phyloP scores from a whole-genome alignment of 495 filamentous ascomycete genomes.

The Aspergillus haitiensis region DNA sequence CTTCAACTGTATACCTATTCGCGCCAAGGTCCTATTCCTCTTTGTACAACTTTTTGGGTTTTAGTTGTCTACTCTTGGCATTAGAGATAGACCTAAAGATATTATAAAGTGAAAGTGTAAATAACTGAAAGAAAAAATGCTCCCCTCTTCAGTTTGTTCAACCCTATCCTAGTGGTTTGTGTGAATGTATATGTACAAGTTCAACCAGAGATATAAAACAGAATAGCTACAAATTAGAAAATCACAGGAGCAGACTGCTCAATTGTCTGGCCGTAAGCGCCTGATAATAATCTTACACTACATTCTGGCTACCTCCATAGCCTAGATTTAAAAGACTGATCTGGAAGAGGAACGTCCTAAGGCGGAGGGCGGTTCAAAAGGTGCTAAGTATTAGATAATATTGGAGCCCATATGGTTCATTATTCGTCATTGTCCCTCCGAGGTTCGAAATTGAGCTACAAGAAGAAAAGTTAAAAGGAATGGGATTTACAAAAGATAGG shows the following conservation, averaged over 20 bases:
- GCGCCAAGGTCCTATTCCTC: background rate
- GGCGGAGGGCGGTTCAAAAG: no score
- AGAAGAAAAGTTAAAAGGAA: background rate
- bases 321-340: background rate
- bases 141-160: constrained; percentile 21
- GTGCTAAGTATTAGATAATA: background rate
- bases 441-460: constrained; percentile 74
- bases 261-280: background rate
- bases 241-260: background rate
- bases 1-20: constrained; percentile 22
- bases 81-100: constrained; percentile 4
- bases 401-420: constrained; percentile 20
- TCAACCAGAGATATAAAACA: no score
- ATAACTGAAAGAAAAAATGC: constrained; percentile 17
- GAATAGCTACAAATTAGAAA: no score
- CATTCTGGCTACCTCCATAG: background rate
- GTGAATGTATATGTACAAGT: background rate
- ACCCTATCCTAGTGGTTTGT: background rate
- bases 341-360: background rate
- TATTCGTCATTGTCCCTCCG: constrained; percentile 58
- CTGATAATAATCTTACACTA: no score
- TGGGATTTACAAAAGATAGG: background rate
- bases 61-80: background rate
- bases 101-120: background rate
- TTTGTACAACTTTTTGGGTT: constrained; percentile 3